Evolutionary conservation across 2,329 filamentous ascomycete genomes (phyloP), one percentile per base, ranked within the genome.

Genomic region (Cryoendolithus antarcticus): DNA sequence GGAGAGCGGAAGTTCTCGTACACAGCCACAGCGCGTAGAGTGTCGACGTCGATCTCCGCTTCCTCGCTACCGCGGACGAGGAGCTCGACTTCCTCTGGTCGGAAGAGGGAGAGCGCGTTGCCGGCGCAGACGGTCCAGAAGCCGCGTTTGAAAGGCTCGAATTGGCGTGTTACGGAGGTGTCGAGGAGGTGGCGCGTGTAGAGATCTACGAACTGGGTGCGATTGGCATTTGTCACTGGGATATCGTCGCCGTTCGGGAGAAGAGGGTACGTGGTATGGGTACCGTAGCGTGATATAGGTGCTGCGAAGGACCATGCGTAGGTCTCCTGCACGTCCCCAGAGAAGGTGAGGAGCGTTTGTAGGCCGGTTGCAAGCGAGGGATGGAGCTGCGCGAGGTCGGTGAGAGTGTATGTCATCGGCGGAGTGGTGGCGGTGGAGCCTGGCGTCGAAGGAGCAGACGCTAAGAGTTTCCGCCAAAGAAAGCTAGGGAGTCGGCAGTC

Each of bases 101-200:
- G 75, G 60, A 94, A 94, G 2, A 95, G 71, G 1, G 81, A 85
- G 29, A 94, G 68, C 1, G 88, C 86, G 55, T 91, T 93, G 29
- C 86, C 85, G 30, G 82, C 83, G 55, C 86, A 93, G 21, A 94
- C 85, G 0, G 83, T 93, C 58, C 86, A 95, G 61, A 95, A 95
- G 1, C 88, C 88, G 39, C 86, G 76, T 57, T 91, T 91, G 69
- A 95, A 95, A 1, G 88, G 86, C 56, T 93, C 86, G 48, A 93
- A 95, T 55, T 94, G 86, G 31, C 84, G 74, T 30, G 74, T 66
- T 1, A 94, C 82, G 1, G 83, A 74, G 5, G 71, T 77, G 51
- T 94, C 86, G 8, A 95, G 74, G 6, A 89, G 60, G 56, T 89
- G 82, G 30, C 78, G 75, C 7, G 93, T 74, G 55, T 93, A 93